phyloP scores from a whole-genome alignment of 2,329 filamentous ascomycete genomes.

The Sporothrix pseudoabietina region DNA sequence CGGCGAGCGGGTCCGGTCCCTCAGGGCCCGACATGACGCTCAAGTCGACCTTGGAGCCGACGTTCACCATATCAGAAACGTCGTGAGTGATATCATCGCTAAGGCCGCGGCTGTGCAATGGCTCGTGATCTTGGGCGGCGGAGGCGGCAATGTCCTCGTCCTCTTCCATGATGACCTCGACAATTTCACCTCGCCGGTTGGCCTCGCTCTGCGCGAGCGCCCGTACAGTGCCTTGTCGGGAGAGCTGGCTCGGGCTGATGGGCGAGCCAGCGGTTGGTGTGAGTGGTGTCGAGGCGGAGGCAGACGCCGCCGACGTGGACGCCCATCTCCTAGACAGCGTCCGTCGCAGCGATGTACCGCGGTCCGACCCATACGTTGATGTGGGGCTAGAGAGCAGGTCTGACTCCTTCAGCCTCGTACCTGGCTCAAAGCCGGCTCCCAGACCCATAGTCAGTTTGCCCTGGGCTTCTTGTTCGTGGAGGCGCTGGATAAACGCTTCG shows the following conservation, averaged over 20 bases:
- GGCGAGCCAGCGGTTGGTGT: slow-evolving; percentile 25
- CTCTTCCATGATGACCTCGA: slow-evolving; percentile 57
- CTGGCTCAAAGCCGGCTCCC: slow-evolving; percentile 55
- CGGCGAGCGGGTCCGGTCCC: not conserved
- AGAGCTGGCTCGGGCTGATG: slow-evolving; percentile 26
- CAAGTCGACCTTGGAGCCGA: slow-evolving; percentile 50
- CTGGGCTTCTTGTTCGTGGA: slow-evolving; percentile 57
- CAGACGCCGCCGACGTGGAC: slow-evolving; percentile 23
- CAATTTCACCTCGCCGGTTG: slow-evolving; percentile 60
- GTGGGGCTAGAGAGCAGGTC: slow-evolving; percentile 47
- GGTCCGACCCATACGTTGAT: slow-evolving; percentile 11
- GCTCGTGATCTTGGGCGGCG: slow-evolving; percentile 38
- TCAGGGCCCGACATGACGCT: slow-evolving; percentile 54
- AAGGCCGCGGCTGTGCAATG: not conserved
- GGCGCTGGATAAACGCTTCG: slow-evolving; percentile 47
- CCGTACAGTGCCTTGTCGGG: slow-evolving; percentile 47
- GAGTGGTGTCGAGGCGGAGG: slow-evolving; percentile 2
- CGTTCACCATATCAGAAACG: slow-evolving; percentile 17
- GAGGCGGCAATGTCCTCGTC: slow-evolving; percentile 39
- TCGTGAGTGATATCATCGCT: not conserved
- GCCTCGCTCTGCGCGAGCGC: slow-evolving; percentile 60
- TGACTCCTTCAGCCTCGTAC: slow-evolving; percentile 51
- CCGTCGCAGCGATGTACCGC: slow-evolving; percentile 27
- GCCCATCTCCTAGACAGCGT: slow-evolving; percentile 31
- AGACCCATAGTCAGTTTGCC: slow-evolving; percentile 61